Conservation (phyloP, 495 filamentous ascomycete species). For the Penicillium diatomitis region DNA sequence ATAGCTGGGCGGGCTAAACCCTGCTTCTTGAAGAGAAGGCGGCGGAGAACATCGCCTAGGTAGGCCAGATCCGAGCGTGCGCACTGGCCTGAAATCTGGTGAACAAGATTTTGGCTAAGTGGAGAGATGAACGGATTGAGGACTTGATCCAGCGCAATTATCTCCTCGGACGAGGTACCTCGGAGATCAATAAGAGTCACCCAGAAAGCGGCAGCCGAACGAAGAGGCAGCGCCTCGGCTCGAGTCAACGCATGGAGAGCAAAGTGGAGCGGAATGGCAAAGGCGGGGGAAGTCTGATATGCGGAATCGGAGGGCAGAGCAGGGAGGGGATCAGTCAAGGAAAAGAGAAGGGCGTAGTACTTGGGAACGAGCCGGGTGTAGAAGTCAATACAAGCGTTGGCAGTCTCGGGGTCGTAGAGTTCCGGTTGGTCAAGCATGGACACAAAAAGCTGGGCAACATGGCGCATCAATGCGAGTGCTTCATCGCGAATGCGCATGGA, state of each 20-base stretch:
- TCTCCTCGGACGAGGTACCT: constrained; percentile 31
- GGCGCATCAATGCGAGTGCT: constrained; percentile 49
- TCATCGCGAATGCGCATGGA: constrained; percentile 38
- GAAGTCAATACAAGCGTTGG: constrained; percentile 68
- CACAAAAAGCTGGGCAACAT: constrained; percentile 57
- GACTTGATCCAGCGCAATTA: constrained; percentile 39
- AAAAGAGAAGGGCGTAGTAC: constrained; percentile 41
- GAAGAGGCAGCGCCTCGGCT: constrained; percentile 71
- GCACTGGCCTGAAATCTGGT: constrained; percentile 66
- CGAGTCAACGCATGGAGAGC: constrained; percentile 61
- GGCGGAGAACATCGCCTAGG: constrained; percentile 69
- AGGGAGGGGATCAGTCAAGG: constrained; percentile 18
- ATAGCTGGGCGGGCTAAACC: constrained; percentile 57
- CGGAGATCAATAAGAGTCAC: constrained; percentile 41
- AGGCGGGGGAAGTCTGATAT: constrained; percentile 22
- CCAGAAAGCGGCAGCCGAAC: constrained; percentile 75
- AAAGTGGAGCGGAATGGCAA: constrained; percentile 70
- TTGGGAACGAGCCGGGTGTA: constrained; percentile 55
- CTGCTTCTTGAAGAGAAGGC: constrained; percentile 58
- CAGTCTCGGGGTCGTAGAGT: constrained; percentile 64
- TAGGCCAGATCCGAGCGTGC: constrained; percentile 69
- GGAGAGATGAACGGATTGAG: constrained; percentile 51
- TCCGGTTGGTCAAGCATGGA: constrained; percentile 47
- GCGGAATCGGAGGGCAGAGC: constrained; percentile 1
- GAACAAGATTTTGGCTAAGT: constrained; percentile 48